Evolutionary conservation across 2,329 filamentous ascomycete species (phyloP), one percentile per base, ranked within the genome.

Genomic region (Niveomyces coronatus): DNA sequence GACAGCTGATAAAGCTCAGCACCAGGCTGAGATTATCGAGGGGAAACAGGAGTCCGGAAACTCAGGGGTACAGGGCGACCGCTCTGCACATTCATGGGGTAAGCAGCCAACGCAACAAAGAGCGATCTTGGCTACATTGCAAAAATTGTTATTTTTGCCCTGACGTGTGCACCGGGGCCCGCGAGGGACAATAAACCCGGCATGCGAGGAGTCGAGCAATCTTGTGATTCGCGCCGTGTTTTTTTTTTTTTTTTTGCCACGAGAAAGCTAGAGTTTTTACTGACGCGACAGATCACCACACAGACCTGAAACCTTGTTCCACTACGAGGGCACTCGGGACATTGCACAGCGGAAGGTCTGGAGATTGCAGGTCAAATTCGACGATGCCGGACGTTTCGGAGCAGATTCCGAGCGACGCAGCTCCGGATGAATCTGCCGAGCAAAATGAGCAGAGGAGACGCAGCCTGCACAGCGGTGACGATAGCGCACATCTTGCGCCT

Each of bases 321-420:
- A 79, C 75, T 8, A 76, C 76, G 3, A 79, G 68, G 61, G 74
- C 76, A 29, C 61, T 80, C 42, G 65, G 74, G 37, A 68, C 65
- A 11, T 61, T 79, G 43, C 79, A 76, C 53, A 73, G 79, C 46
- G 72, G 79, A 50, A 66, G 70, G 43, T 62, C 63, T 31, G 53
- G 58, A 27, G 64, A 77, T 46, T 55, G 63, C 13, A 58, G 59
- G 24, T 75, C 78, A 48, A 60, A 79, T 41, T 57, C 62, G 44
- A 68, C 79, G 63, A 58, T 79, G 31, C 70, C 75, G 53, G 66
- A 71, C 43, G 63, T 79, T 31, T 77, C 70, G 53, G 61, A 64
- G 46, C 71, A 76, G 49, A 71, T 65, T 14, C 74, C 74, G n/a
- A 68, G 70, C 45, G 50, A 57, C 26, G 64, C 68, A 26, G 70